Percentiles rank a stretch among this genome's conserved stretches.
Evolutionary conservation across 2,329 filamentous ascomycete genomes (phyloP).

Genomic region (Ophiocordyceps unilateralis): DNA sequence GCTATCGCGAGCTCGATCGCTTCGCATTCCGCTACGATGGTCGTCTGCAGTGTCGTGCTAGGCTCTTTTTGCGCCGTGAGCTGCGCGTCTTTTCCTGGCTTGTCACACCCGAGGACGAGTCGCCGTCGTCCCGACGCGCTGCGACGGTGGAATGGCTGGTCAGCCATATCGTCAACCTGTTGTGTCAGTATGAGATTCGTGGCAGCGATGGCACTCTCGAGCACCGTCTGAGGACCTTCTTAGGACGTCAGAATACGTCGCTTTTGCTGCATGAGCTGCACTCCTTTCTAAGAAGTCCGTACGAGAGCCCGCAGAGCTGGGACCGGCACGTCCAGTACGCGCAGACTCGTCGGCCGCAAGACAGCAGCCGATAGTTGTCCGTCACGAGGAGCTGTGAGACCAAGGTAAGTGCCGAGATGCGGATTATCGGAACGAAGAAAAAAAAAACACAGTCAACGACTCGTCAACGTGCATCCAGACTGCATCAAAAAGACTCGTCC

Average conservation of each 20-base stretch:
- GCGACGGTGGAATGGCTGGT: conserved; percentile 71
- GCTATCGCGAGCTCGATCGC: conserved; percentile 58
- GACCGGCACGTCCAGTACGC: conserved; percentile 62
- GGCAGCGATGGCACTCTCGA: conserved; percentile 64
- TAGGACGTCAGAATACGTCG: conserved; percentile 55
- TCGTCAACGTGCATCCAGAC: too few relatives aligned
- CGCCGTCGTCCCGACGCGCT: conserved; percentile 18
- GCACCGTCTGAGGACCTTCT: conserved; percentile 58
- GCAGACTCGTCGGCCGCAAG: too few relatives aligned
- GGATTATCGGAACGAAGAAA: too few relatives aligned
- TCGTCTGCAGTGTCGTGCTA: conserved; percentile 56
- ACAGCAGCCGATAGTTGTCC: too few relatives aligned
- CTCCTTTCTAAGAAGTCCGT: conserved; percentile 71
- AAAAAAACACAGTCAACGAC: too few relatives aligned
- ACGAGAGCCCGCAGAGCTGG: conserved; percentile 54
- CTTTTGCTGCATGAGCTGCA: conserved; percentile 75
- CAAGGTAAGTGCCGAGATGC: too few relatives aligned
- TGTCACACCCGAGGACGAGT: conserved; percentile 13
- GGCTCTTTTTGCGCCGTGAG: conserved; percentile 70
- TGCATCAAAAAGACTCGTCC: too few relatives aligned
- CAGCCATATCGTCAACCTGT: conserved; percentile 68
- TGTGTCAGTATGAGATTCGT: conserved; percentile 70
- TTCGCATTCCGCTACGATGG: conserved; percentile 43
- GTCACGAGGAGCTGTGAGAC: too few relatives aligned
- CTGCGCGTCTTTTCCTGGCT: conserved; percentile 69